Evolutionary conservation across 441 rosid species (phyloP).

Genomic region (Breynia disticha): DNA sequence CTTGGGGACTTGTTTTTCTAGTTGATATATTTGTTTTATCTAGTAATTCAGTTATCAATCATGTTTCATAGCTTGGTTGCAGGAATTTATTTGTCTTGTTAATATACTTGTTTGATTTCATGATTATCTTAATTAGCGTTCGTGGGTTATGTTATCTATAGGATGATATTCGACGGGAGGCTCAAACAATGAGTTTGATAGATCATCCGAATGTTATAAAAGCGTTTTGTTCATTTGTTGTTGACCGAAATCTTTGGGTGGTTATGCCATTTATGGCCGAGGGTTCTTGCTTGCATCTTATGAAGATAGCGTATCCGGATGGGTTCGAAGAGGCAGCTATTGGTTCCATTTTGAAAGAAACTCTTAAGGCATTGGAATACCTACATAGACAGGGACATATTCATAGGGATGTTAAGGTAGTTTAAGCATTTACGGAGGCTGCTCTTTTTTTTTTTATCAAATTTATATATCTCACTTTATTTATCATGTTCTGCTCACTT

Average conservation of each 20-base stretch:
- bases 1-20: too few relatives aligned
- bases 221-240: constrained; percentile 91
- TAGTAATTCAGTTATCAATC: too few relatives aligned
- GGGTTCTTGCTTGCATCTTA: constrained; percentile 95
- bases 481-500: background rate
- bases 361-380: constrained; percentile 94
- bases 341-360: constrained; percentile 79
- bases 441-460: constrained; percentile 9
- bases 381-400: constrained; percentile 95
- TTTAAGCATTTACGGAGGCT: constrained; percentile 8
- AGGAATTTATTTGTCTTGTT: background rate
- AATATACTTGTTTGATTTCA: background rate
- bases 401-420: constrained; percentile 97
- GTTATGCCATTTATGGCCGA: constrained; percentile 99
- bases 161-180: constrained; percentile 99
- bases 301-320: constrained; percentile 86
- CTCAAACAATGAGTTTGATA: constrained; percentile 87
- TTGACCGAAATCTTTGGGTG: constrained; percentile 85
- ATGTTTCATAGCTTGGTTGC: too few relatives aligned
- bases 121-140: constrained; percentile 10
- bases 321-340: constrained; percentile 97
- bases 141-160: constrained; percentile 22
- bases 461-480: constrained; percentile 11
- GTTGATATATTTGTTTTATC: too few relatives aligned
- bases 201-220: constrained; percentile 81